Evolutionary conservation across 331 rosid species (phyloP).

Genomic region (Malus hybrid): DNA sequence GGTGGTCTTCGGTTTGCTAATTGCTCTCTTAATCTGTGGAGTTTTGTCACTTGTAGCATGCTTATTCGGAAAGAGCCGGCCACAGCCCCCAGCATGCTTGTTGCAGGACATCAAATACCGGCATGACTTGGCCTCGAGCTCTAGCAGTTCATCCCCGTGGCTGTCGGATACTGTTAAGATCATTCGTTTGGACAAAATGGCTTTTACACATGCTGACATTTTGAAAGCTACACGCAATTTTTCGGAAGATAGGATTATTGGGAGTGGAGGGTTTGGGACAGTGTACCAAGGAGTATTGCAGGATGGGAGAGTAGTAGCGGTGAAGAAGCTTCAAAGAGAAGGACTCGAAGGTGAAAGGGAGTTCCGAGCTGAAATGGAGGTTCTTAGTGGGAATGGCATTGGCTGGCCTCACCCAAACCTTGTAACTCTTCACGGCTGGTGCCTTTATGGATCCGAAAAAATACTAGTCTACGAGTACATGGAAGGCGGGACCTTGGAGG

Average conservation of each 20-base stretch:
- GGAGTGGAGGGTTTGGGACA: constrained; percentile 90
- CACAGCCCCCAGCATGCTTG: constrained; percentile 34
- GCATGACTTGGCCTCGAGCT: constrained; percentile 35
- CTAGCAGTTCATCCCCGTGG: constrained; percentile 57
- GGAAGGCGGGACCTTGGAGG: constrained; percentile 92
- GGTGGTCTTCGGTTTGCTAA: constrained; percentile 28
- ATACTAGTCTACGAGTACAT: constrained; percentile 79
- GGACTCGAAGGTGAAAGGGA: constrained; percentile 88
- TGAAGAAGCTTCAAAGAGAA: constrained; percentile 79
- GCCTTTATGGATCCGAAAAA: constrained; percentile 62
- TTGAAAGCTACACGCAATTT: constrained; percentile 66
- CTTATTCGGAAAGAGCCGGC: constrained; percentile 30
- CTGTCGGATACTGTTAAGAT: constrained; percentile 53
- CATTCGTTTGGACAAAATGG: constrained; percentile 71
- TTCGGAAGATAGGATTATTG: constrained; percentile 73
- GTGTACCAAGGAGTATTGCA: constrained; percentile 71
- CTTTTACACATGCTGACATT: constrained; percentile 77
- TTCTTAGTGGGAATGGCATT: constrained; percentile 62
- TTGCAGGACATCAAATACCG: constrained; percentile 33
- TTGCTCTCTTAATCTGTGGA: constrained; percentile 43
- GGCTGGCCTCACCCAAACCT: constrained; percentile 95
- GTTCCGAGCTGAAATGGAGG: constrained; percentile 91
- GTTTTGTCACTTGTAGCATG: constrained; percentile 40
- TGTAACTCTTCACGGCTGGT: constrained; percentile 88
- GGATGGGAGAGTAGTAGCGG: constrained; percentile 83